Base-by-base conservation (phyloP, 2,329 filamentous ascomycete genomes). In the Colletotrichum costaricense region DNA sequence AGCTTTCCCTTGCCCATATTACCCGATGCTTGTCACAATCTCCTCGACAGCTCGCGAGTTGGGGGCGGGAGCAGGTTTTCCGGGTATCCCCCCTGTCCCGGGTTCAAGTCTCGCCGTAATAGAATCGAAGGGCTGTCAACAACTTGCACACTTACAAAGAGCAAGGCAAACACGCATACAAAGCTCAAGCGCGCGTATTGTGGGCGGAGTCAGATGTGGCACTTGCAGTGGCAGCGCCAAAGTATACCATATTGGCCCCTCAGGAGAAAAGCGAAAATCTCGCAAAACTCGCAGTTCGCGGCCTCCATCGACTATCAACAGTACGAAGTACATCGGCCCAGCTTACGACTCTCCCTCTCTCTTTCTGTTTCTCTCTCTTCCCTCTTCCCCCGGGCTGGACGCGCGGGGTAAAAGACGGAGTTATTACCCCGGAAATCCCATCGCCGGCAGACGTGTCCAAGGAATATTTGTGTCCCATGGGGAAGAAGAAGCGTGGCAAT, bases 381-480 rank as follows among this genome's bases (percentile, higher is more conserved):
- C 7, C 42, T 49, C 42, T 49, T n/a, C 4, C 42, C 19, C 19
- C 7, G 42, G 42, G 16, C 4, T 22, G 42, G 42, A 62, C 56
- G 71, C 71, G 67, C 42, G 67, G 62, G 67, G 60, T 71, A 64
- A n/a, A 52, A 9, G 56, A 65, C 67, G 70, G 60, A 62, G 46
- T 52, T 62, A 65, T 65, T 72, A 65, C 67, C 71, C 60, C 67
- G 70, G 56, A 66, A 30, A 38, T n/a, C 4, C 5, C 49, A 35
- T 38, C 46, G 22, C n/a, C 46, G 49, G 62, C 30, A 64, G 42
- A 49, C 42, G 42, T 49, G 42, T 49, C 19, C 3, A 64, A 6
- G 26, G 26, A 55, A 24, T 24, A 24, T 24, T 30, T 30, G 46
- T 16, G 38, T 42, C 46, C 42, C 60, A 35, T 26, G 60, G 60